Evolutionary conservation across 805 yeast species (phyloP).

Genomic region (Barnettozyma californica): DNA sequence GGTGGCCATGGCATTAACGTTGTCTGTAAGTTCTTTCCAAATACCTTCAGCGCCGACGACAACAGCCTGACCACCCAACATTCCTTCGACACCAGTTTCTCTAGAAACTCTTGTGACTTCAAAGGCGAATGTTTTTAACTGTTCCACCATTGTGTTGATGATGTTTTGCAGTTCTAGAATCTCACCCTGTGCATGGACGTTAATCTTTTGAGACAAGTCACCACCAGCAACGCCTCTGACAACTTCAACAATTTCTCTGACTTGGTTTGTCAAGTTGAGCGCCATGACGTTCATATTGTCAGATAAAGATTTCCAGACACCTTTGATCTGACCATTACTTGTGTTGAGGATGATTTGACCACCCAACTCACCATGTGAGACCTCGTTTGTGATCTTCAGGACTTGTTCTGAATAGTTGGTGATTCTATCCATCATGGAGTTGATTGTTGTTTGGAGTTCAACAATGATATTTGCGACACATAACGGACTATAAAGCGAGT

Average conservation of each 20-base stretch:
- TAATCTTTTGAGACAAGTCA: conserved; percentile 75
- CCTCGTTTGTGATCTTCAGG: conserved; percentile 75
- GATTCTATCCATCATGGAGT: conserved; percentile 85
- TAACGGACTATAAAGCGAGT: conserved; percentile 38
- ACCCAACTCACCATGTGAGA: conserved; percentile 84
- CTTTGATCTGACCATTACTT: conserved; percentile 43
- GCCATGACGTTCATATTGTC: conserved; percentile 90
- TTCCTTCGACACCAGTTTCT: conserved; percentile 85
- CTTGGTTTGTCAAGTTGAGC: conserved; percentile 78
- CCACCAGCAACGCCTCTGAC: conserved; percentile 92
- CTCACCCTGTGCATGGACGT: conserved; percentile 88
- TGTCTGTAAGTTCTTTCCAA: conserved; percentile 85
- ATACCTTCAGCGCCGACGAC: conserved; percentile 82
- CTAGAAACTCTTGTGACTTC: conserved; percentile 86
- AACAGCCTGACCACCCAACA: conserved; percentile 83
- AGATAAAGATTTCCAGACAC: conserved; percentile 81
- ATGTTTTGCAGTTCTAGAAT: conserved; percentile 79
- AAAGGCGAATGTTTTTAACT: conserved; percentile 78
- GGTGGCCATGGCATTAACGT: conserved; percentile 86
- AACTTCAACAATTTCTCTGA: conserved; percentile 82
- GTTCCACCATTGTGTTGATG: conserved; percentile 86
- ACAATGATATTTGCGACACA: conserved; percentile 34
- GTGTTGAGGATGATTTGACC: conserved; percentile 84
- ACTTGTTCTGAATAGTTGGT: conserved; percentile 60
- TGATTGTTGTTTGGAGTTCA: conserved; percentile 72